These are phyloP conservation scores for Obba rivulosa DNA, from an alignment of 768 basidiomycete species.

Conservation along the genomic window DNA sequence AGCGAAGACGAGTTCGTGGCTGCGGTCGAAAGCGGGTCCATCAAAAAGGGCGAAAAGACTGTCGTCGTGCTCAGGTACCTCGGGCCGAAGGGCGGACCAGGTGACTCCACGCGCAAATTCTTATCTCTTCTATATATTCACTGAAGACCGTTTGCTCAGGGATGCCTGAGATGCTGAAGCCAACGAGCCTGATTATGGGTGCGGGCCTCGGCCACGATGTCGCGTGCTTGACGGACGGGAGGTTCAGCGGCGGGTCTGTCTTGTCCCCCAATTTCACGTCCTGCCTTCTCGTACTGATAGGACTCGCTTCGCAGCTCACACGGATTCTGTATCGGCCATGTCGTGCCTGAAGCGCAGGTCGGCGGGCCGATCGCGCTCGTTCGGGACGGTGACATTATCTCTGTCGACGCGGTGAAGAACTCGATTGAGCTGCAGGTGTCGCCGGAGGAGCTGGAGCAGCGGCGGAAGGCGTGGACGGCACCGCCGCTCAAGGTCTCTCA, in stretches of 20 bases:
- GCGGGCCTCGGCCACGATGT: slow-evolving; percentile 95
- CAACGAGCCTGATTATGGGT: slow-evolving; percentile 97
- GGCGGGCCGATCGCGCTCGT: slow-evolving; percentile 93
- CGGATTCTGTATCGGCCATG: slow-evolving; percentile 95
- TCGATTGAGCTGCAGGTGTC: slow-evolving; percentile 74
- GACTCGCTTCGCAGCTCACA: slow-evolving; percentile 58
- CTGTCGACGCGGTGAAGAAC: slow-evolving; percentile 86
- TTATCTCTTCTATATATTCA: neutral
- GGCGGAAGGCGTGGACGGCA: slow-evolving; percentile 72
- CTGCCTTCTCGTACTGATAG: neutral
- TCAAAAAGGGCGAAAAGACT: slow-evolving; percentile 95
- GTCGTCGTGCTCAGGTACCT: slow-evolving; percentile 94
- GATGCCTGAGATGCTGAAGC: slow-evolving; percentile 99
- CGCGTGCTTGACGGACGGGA: slow-evolving; percentile 94
- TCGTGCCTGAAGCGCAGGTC: slow-evolving; percentile 92
- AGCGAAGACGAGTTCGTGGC: slow-evolving; percentile 81
- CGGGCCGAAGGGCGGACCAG: slow-evolving; percentile 95
- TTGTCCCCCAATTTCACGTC: slow-evolving; percentile 6
- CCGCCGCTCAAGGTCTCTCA: slow-evolving; percentile 80
- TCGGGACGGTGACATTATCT: slow-evolving; percentile 80
- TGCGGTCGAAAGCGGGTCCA: slow-evolving; percentile 82
- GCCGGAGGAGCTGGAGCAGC: slow-evolving; percentile 69
- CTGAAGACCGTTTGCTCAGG: slow-evolving; percentile 38
- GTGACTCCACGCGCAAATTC: slow-evolving; percentile 29
- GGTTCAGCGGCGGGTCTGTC: slow-evolving; percentile 94